Conservation (phyloP, 805 yeast species). For the Wickerhamiella allomyrinae region DNA sequence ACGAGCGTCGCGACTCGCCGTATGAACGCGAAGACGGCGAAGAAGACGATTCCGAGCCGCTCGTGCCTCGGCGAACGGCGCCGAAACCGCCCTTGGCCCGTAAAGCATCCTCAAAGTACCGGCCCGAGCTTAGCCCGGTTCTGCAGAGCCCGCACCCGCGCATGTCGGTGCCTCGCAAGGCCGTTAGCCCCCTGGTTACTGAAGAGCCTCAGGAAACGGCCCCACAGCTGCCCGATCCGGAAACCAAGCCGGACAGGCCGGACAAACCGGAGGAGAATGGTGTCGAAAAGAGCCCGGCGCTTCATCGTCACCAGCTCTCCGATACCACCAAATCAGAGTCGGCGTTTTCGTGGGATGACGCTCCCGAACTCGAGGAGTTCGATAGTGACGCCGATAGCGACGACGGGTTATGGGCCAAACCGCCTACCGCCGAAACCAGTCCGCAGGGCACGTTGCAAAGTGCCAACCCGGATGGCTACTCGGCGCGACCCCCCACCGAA, state of each 20-base stretch:
- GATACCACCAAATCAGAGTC: conserved; percentile 7
- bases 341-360: conserved; percentile 41
- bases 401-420: conserved; percentile 48
- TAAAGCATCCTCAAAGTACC: conserved; percentile 16
- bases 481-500: conserved; percentile 89
- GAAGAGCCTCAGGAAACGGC: no score
- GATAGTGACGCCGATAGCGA: conserved; percentile 31
- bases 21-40: conserved; percentile 22
- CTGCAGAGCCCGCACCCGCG: conserved; percentile 1
- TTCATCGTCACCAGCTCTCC: conserved; percentile 6
- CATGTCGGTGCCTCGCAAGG: conserved; percentile 2
- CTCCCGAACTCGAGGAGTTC: conserved; percentile 36
- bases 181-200: background rate
- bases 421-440: conserved; percentile 13
- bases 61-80: conserved; percentile 51
- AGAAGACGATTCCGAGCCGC: conserved; percentile 21
- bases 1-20: conserved; percentile 64
- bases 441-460: background rate
- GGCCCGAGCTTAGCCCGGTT: conserved; percentile 20
- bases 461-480: conserved; percentile 30
- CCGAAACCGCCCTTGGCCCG: conserved; percentile 29
- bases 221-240: no score
- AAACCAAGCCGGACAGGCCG: no score
- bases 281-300: conserved; percentile 4
- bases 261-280: no score